Evolutionary conservation across 352 stramenopile genomes (phyloP), one percentile per base, ranked within the genome.

Genomic region (Thraustotheca clavata): DNA sequence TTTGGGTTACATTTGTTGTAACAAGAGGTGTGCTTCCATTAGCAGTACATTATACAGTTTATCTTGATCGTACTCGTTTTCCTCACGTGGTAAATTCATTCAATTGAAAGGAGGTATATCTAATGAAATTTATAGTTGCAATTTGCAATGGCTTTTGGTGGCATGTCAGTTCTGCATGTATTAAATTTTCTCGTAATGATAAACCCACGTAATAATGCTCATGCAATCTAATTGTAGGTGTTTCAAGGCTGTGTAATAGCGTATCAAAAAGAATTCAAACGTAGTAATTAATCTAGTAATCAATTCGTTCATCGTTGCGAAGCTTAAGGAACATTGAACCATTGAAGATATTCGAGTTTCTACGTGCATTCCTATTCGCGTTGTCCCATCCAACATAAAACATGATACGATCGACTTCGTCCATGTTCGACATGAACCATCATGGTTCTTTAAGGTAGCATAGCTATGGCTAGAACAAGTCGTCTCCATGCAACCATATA

Each of bases 221-320:
- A 35, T 38, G 29, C 18, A 38, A 35, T 22, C 4, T 9, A 20
- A 11, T 12, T 27, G 34, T 61, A 61, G 52, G 52, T 61, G 11
- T 61, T 24, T 29, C 52, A 61, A 61, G 52, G 52, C 3, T 61
- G 52, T 38, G 16, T 18, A 11, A 61, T 49, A 38, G 52, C 52
- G 6, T 61, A 61, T 38, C 29, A 22, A 16, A 61, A 61, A 49
- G 52, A 61, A 46, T 46, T 46, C n/a, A 46, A 46, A 46, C n/a
- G n/a, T n/a, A n/a, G n/a, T n/a, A n/a, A n/a, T n/a, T n/a, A n/a
- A n/a, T n/a, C n/a, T n/a, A n/a, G n/a, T n/a, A n/a, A n/a, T n/a
- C n/a, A n/a, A n/a, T n/a, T n/a, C n/a, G n/a, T n/a, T n/a, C 43
- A 11, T 52, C 2, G 11, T 18, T 11, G 43, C n/a, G 9, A 52